Percentiles rank a stretch among this genome's conserved stretches.
Evolutionary conservation across 1,139 yeast species (phyloP).

Genomic region (Debaryomycetaceae sp.): DNA sequence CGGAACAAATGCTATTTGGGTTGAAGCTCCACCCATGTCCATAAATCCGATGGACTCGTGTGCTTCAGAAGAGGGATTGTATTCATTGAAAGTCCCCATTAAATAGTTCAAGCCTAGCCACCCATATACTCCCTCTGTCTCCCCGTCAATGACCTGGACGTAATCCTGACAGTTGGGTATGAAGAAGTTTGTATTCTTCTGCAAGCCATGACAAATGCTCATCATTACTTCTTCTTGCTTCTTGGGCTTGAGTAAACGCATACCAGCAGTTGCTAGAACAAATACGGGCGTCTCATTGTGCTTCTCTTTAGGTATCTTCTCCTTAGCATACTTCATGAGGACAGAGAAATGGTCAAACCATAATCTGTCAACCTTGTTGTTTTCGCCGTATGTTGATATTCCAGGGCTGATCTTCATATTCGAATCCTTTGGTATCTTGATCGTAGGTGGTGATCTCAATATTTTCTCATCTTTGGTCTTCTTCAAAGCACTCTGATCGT

Average conservation of each 20-base stretch:
- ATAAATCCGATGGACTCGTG: slow-evolving; percentile 71
- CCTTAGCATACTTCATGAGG: slow-evolving; percentile 55
- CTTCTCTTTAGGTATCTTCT: slow-evolving; percentile 52
- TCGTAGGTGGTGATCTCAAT: slow-evolving; percentile 57
- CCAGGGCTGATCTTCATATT: slow-evolving; percentile 66
- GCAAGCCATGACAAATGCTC: slow-evolving; percentile 50
- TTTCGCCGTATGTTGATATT: slow-evolving; percentile 52
- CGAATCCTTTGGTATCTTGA: slow-evolving; percentile 59
- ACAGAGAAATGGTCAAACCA: slow-evolving; percentile 60
- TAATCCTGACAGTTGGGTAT: slow-evolving; percentile 54
- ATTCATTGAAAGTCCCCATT: slow-evolving; percentile 51
- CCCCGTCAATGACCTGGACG: slow-evolving; percentile 74
- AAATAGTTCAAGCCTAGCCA: slow-evolving; percentile 76
- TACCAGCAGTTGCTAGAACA: slow-evolving; percentile 79
- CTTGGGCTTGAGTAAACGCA: slow-evolving; percentile 57
- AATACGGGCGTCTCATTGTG: slow-evolving; percentile 63
- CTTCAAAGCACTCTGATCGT: slow-evolving; percentile 34
- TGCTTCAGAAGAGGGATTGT: slow-evolving; percentile 23
- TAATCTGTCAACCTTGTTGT: slow-evolving; percentile 39
- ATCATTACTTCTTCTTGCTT: slow-evolving; percentile 44
- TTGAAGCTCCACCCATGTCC: slow-evolving; percentile 92
- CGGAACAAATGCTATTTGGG: slow-evolving; percentile 78
- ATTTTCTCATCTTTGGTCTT: slow-evolving; percentile 19
- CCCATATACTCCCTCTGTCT: slow-evolving; percentile 76
- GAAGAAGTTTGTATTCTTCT: slow-evolving; percentile 46